Evolutionary conservation across 2,329 filamentous ascomycete species (phyloP), one percentile per base, ranked within the genome.

Genomic region (Penicillium verrucosum): DNA sequence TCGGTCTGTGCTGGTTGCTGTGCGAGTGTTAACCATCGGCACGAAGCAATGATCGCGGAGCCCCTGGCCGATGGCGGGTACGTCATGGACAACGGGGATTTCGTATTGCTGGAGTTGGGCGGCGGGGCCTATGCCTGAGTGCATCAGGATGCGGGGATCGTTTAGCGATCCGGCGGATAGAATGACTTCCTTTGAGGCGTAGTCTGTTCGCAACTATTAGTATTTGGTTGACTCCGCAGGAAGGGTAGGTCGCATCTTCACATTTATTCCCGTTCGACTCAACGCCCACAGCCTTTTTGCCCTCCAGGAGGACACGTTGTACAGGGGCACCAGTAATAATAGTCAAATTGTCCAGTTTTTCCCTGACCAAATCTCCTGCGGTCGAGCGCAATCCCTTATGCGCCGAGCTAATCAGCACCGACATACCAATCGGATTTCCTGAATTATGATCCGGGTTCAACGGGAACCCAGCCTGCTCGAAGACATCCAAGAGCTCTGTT

Each of bases 391-490:
- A 48, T 0, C 82, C 82, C 8, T 78, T 71, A 27, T 74, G 65
- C n/a, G 79, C 74, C 11, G 82, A 82, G 45, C 78, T 80, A 59
- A 82, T 78, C 16, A 77, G 64, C 42, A 80, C 69, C 1, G 77
- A 77, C 70, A 86, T 78, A 4, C 85, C 85, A 30, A 85, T 73
- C 0, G 82, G 82, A 62, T 86, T 77, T 0, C 84, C 84, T 8
- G 79, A 81, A 59, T 86, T 86, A 38, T 82, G 76, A 60, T 86
- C 83, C 0, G 75, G 73, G 58, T 85, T 85, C 18, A 78, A 60
- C 0, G 76, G 70, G 36, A 80, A 73, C 0, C 82, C 82, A 25
- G 76, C 74, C 37, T 81, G 67, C 56, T 81, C 75, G 40, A 82
- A 81, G 7, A 77, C 68, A 57, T 82, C 57, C 58, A 63, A 46